A percentile compares a stretch with the other conserved stretches of the same genome.
These are phyloP conservation scores for Barnettozyma populi DNA, from an alignment of 805 yeast species.

Conservation along the genomic window DNA sequence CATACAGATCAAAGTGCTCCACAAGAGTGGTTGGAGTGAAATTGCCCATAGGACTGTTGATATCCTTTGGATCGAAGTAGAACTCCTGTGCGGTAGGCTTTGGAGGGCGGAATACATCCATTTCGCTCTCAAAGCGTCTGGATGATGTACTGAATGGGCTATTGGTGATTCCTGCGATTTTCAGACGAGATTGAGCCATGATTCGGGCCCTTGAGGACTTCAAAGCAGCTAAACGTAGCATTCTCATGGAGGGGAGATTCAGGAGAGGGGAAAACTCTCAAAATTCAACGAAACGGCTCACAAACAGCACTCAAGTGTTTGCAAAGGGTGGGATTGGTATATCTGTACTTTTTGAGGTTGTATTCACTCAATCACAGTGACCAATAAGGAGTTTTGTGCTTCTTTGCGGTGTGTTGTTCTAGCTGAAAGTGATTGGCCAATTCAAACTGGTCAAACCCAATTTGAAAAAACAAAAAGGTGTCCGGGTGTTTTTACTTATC, in stretches of 20 bases:
- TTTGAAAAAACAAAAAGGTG: background rate
- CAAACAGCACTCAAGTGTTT: background rate
- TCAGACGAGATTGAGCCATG: background rate
- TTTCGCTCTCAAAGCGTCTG: conserved; percentile 12
- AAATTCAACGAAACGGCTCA: background rate
- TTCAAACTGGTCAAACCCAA: background rate
- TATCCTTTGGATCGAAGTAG: conserved; percentile 17
- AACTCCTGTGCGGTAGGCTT: conserved; percentile 15
- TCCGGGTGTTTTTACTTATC: conserved; percentile 1
- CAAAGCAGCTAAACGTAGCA: conserved; percentile 6
- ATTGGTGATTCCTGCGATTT: background rate
- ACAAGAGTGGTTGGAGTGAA: conserved; percentile 23
- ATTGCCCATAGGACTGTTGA: conserved; percentile 39
- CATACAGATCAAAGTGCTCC: conserved; percentile 31
- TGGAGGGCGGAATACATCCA: conserved; percentile 21
- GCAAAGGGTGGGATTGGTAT: background rate
- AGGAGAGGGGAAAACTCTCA: background rate
- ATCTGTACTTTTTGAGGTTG: background rate
- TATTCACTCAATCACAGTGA: background rate
- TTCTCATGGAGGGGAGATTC: background rate
- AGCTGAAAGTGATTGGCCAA: background rate
- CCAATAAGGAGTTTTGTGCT: background rate
- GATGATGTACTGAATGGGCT: conserved; percentile 6
- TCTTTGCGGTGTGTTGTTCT: background rate
- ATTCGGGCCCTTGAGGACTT: conserved; percentile 4